phyloP scores from a whole-genome alignment of 306 rosid species.

The Rosa lucieae region DNA sequence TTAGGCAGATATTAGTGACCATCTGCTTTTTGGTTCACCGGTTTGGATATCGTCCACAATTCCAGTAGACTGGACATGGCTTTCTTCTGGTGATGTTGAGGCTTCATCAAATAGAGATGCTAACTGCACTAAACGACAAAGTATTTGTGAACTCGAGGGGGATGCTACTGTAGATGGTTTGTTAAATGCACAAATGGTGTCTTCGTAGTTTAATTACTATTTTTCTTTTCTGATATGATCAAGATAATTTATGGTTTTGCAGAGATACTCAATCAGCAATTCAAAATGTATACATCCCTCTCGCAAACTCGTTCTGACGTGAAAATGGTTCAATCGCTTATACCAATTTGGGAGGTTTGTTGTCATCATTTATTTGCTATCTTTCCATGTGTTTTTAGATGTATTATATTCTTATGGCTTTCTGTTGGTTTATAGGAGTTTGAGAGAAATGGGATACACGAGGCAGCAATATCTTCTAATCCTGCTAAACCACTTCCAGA shows the following conservation, averaged over 20 bases:
- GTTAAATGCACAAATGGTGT: conserved; percentile 28
- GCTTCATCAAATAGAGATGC: conserved; percentile 39
- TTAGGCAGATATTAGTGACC: conserved; percentile 57
- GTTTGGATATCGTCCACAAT: conserved; percentile 63
- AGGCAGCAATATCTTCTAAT: conserved; percentile 48
- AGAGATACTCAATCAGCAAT: conserved; percentile 72
- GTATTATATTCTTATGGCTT: not conserved
- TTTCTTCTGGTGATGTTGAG: conserved; percentile 39
- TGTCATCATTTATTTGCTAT: conserved; percentile 24
- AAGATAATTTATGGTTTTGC: conserved; percentile 37
- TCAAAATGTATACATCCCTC: conserved; percentile 74
- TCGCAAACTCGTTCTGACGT: conserved; percentile 74
- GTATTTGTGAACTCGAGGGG: conserved; percentile 89
- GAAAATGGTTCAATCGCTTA: conserved; percentile 92
- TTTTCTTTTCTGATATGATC: not conserved
- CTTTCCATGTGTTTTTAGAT: not conserved
- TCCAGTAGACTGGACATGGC: conserved; percentile 69
- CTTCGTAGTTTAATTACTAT: conserved; percentile 3
- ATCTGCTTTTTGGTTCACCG: conserved; percentile 41
- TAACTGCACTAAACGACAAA: conserved; percentile 54
- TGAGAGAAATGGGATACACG: conserved; percentile 58
- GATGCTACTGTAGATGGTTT: conserved; percentile 78
- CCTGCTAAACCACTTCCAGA: conserved; percentile 68
- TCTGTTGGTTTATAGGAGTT: conserved; percentile 42
- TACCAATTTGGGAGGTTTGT: conserved; percentile 89